Conservation (phyloP, 2,329 filamentous ascomycete genomes). For the Neonectria neomacrospora region DNA sequence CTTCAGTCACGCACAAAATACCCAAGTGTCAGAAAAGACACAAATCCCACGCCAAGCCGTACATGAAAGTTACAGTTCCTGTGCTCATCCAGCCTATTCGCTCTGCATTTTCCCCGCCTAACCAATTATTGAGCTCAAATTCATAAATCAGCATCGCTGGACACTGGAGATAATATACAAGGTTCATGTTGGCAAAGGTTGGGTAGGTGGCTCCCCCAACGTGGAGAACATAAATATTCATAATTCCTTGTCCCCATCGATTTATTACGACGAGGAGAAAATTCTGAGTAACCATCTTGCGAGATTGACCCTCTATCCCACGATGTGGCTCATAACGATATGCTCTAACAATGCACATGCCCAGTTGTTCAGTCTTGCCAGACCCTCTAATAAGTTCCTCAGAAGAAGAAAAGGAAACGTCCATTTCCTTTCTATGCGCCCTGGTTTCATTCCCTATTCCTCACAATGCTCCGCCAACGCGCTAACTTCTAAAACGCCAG, state of each 20-base stretch:
- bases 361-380: slow-evolving; percentile 9
- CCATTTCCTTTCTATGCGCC: not conserved
- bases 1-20: not conserved
- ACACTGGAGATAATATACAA: too few relatives aligned
- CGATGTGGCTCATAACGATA: slow-evolving; percentile 2
- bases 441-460: slow-evolving; percentile 11
- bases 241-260: slow-evolving; percentile 6
- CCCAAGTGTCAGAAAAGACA: not conserved
- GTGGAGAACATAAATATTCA: slow-evolving; percentile 5
- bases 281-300: not conserved
- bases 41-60: not conserved
- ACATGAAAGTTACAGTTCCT: not conserved
- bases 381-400: slow-evolving; percentile 7
- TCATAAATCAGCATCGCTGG: not conserved
- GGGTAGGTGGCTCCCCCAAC: slow-evolving; percentile 3
- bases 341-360: slow-evolving; percentile 13
- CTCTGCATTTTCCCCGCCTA: not conserved
- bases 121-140: slow-evolving; percentile 4
- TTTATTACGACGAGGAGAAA: not conserved
- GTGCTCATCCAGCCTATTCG: not conserved
- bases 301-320: slow-evolving; percentile 12
- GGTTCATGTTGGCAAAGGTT: not conserved
- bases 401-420: not conserved
- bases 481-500: slow-evolving; percentile 44
- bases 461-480: slow-evolving; percentile 37